A percentile compares a stretch with the other conserved stretches of the same genome.
These are phyloP conservation scores for Nemania sp. DNA, from an alignment of 2,329 filamentous ascomycete species.

Conservation along the genomic window DNA sequence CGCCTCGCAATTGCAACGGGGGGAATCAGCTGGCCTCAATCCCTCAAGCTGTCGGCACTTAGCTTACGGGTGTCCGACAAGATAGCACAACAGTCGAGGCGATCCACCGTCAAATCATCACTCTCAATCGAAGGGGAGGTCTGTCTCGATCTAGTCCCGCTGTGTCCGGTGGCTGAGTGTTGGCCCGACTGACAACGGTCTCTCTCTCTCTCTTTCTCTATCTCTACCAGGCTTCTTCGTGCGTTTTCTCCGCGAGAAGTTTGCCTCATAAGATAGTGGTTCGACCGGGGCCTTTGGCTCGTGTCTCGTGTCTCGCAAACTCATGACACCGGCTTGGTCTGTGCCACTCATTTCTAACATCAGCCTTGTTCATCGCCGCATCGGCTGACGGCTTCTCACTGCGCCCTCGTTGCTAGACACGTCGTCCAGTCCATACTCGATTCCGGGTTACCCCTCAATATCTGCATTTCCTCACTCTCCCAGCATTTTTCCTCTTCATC, in stretches of 20 bases:
- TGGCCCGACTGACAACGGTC: background rate
- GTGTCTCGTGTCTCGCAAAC: background rate
- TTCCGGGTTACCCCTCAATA: no score
- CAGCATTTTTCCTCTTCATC: background rate
- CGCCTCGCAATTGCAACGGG: constrained; percentile 10
- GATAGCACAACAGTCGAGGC: no score
- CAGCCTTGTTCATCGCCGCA: constrained; percentile 14
- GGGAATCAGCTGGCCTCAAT: constrained; percentile 20
- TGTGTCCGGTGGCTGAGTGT: constrained; percentile 2
- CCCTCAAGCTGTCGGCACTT: constrained; percentile 4
- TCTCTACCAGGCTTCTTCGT: background rate
- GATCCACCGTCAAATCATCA: no score
- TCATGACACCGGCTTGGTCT: constrained; percentile 5
- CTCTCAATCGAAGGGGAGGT: background rate
- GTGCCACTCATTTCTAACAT: constrained; percentile 10
- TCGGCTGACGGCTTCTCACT: no score
- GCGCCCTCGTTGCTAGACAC: no score
- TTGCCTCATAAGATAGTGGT: no score
- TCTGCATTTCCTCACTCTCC: constrained; percentile 4
- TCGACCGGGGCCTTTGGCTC: no score
- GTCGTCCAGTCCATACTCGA: no score
- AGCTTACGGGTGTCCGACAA: no score
- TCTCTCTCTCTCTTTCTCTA: background rate
- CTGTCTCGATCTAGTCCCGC: constrained; percentile 10
- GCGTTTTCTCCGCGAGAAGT: background rate